Base-by-base conservation (phyloP, 1,139 yeast species). In the Saccharomyces hybrid region DNA sequence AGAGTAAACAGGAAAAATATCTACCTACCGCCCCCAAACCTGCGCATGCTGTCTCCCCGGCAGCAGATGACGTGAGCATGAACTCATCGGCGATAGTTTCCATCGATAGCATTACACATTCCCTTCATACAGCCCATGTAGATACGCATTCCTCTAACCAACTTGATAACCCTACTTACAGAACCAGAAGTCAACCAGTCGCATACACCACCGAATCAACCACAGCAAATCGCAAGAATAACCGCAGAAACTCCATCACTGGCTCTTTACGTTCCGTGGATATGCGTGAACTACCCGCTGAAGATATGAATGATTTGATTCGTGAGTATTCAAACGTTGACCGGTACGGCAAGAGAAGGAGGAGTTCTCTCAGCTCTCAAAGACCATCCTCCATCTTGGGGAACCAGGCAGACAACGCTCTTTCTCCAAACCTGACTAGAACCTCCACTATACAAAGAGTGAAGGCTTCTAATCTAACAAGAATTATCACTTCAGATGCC, bases 321-420 rank as follows among this genome's bases (percentile, higher is more conserved):
- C 73, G 78, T 55, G 86, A 83, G 58, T 85, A 83, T 63, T 80
- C 84, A 2, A 81, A 79, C 59, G 77, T 73, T 9, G 69, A 68
- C 52, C 69, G 65, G 51, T 65, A 57, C 50, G 71, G 71, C 47
- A 52, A 56, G 26, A 57, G 53, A 27, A 64, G 65, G 53, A 61
- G 59, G 49, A 57, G 57, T 42, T 57, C 65, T 2, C 16, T 55
- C 8, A 38, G 5, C 29, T 50, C 11, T 49, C 59, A 6, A 53
- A 31, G 27, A 47, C n/a, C 26, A 46, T 54, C 38, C 24, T 31
- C 28, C 41, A 46, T 42, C 50, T 27, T 9, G 24, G 26, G 5
- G 26, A 24, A 24, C 26, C 14, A 48, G 44, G 28, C 47, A 38
- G 26, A 34, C 28, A n/a, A 47, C 34, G 27, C 50, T 49, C 6